A percentile compares a stretch with the other conserved stretches of the same genome.
Conservation (phyloP, 768 basidiomycete genomes). For the Lactifluus pinguis region DNA sequence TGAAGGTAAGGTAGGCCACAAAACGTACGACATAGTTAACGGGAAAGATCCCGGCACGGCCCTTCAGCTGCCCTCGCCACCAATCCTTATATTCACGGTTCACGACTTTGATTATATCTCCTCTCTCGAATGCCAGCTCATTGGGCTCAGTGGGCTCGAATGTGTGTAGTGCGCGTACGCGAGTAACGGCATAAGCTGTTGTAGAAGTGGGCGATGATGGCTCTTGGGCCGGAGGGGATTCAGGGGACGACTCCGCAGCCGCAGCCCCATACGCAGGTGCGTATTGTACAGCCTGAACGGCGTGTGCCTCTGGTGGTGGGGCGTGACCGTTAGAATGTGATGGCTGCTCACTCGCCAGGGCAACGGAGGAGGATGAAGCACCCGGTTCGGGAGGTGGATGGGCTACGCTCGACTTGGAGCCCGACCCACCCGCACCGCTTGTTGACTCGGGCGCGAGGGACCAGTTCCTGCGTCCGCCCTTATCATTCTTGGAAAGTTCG, state of each 20-base stretch:
- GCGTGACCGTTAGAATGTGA: conserved; percentile 47
- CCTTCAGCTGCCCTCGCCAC: conserved; percentile 91
- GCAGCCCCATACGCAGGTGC: conserved; percentile 16
- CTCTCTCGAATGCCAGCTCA: conserved; percentile 85
- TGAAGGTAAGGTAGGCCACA: not conserved
- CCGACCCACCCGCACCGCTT: conserved; percentile 29
- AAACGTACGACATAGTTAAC: conserved; percentile 86
- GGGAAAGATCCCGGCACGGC: conserved; percentile 90
- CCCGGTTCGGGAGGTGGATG: conserved; percentile 18
- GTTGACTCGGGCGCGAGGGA: conserved; percentile 29
- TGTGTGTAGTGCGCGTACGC: conserved; percentile 81
- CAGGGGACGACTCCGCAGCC: conserved; percentile 20
- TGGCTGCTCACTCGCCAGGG: conserved; percentile 22
- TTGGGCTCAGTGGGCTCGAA: conserved; percentile 84
- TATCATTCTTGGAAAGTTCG: conserved; percentile 89
- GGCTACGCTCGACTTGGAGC: conserved; percentile 21
- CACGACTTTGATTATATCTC: conserved; percentile 91
- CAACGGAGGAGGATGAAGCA: conserved; percentile 19
- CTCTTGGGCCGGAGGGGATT: conserved; percentile 20
- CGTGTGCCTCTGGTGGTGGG: conserved; percentile 25
- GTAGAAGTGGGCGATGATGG: conserved; percentile 24
- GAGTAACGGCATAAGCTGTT: conserved; percentile 45
- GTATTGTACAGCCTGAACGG: not conserved
- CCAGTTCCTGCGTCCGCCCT: conserved; percentile 66
- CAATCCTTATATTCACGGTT: conserved; percentile 93